These are phyloP conservation scores for Chrysosporium keratinophilum DNA, from an alignment of 2,329 filamentous ascomycete genomes.

Conservation along the genomic window DNA sequence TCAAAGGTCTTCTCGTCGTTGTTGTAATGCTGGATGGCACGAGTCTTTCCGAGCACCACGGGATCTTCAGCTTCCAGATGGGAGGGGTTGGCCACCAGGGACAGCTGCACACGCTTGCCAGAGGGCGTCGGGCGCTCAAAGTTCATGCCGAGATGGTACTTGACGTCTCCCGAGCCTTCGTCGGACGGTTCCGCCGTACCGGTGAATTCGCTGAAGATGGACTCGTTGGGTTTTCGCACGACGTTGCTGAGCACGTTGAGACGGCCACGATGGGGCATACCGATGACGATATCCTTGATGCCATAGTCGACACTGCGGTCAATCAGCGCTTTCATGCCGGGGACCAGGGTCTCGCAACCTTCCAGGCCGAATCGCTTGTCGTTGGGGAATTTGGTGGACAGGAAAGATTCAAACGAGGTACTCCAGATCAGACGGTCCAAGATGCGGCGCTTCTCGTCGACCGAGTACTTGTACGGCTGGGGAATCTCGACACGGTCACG, in stretches of 20 bases:
- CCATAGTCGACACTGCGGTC: conserved; percentile 97
- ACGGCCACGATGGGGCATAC: conserved; percentile 97
- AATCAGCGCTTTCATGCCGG: conserved; percentile 98
- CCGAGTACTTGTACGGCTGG: conserved; percentile 89
- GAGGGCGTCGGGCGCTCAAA: conserved; percentile 97
- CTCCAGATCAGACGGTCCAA: conserved; percentile 97
- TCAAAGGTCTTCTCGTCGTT: conserved; percentile 82
- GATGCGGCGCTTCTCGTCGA: conserved; percentile 96
- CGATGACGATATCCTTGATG: conserved; percentile 97
- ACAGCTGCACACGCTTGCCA: conserved; percentile 98
- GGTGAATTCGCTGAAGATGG: conserved; percentile 97
- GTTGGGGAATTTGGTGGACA: conserved; percentile 96
- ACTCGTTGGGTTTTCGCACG: conserved; percentile 97
- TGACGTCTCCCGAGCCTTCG: conserved; percentile 96
- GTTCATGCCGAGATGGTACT: conserved; percentile 99
- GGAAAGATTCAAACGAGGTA: conserved; percentile 91
- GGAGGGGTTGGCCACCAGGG: conserved; percentile 93
- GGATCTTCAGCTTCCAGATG: conserved; percentile 97
- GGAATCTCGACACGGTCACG: conserved; percentile 90
- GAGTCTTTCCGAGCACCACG: conserved; percentile 92
- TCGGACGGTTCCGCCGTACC: conserved; percentile 79
- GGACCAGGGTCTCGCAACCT: conserved; percentile 91
- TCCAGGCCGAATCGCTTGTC: conserved; percentile 99
- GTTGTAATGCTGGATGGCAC: conserved; percentile 98
- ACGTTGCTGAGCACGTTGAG: conserved; percentile 97